Base-by-base conservation (phyloP, 495 filamentous ascomycete species). In the Halenospora varia region DNA sequence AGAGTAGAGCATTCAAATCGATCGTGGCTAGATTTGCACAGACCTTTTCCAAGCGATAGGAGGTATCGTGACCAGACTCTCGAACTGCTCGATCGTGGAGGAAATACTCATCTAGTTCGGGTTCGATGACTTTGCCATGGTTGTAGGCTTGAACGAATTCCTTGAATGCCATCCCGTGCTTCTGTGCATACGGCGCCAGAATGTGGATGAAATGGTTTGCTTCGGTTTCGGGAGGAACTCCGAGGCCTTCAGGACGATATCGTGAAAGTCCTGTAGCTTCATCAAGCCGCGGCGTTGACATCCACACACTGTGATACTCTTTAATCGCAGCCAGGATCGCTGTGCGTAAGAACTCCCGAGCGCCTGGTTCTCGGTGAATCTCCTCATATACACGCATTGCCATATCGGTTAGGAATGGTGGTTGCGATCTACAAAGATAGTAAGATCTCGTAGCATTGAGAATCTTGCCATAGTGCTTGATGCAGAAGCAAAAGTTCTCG, bases 341-440 rank as follows among this genome's bases (percentile, higher is more conserved):
- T 18, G 78, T 80, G 13, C 81, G 78, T 53, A 98, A 79, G 69
- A 96, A 96, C 0, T 95, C 89, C 26, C 79, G 56, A 2, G 91
- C 80, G 42, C 80, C 87, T 0, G 85, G 83, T 61, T 96, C 88
- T 56, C 86, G 82, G 72, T 87, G 86, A 60, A 96, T 97, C 55
- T 85, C 85, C 55, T 95, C 88, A 65, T 91, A 97, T 2, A 91
- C 88, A 23, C 88, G 84, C 48, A 97, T 75, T 4, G 95, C 90
- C 89, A 98, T 96, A 73, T 97, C 95, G 22, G 95, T 97, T 46
- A 98, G 76, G 74, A 98, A 97, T 18, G 94, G 95, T 1, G 94
- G 94, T 72, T 98, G 94, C 0, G 95, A 94, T 51, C 94, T 86
- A 46, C 82, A 86, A 40, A 97, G 84, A 65, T 97, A 97, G 78